These are phyloP conservation scores for Paulownia fortunei DNA, from an alignment of 257 asterid genomes.

Conservation along the genomic window DNA sequence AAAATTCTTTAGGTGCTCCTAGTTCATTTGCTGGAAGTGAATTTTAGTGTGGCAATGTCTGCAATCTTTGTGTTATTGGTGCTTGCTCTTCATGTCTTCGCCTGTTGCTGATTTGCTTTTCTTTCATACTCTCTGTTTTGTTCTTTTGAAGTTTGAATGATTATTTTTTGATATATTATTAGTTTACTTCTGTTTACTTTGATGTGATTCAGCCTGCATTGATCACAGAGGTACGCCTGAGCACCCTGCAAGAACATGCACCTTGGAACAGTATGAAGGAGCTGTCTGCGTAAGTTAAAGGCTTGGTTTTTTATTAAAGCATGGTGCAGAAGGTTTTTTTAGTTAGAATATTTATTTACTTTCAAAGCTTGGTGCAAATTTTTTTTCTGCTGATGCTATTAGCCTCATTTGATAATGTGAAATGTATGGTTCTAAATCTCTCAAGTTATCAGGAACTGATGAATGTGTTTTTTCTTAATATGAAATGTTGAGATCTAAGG, in stretches of 20 bases:
- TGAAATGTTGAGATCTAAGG: not conserved
- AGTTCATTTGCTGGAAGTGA: constrained; percentile 6
- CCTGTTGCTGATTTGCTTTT: not conserved
- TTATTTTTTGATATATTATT: not conserved
- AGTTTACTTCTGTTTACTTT: not conserved
- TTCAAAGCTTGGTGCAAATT: not conserved
- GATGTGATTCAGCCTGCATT: constrained; percentile 71
- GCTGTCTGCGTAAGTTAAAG: constrained; percentile 67
- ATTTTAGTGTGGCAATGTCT: not conserved
- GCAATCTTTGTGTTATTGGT: not conserved
- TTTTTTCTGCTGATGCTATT: not conserved
- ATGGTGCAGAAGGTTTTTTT: not conserved
- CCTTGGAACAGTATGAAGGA: constrained; percentile 70
- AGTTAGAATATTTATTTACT: not conserved
- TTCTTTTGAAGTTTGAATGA: not conserved
- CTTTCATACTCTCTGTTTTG: not conserved
- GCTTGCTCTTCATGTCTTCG: not conserved
- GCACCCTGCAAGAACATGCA: constrained; percentile 90
- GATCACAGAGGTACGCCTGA: constrained; percentile 97
- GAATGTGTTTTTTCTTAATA: not conserved
- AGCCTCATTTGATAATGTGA: not conserved
- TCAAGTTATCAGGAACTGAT: not conserved
- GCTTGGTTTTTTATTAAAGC: not conserved
- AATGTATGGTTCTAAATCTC: not conserved
- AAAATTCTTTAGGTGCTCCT: not conserved